Conservation (phyloP, 2,329 filamentous ascomycete genomes). For the Cladosporium austrohemisphaericum region DNA sequence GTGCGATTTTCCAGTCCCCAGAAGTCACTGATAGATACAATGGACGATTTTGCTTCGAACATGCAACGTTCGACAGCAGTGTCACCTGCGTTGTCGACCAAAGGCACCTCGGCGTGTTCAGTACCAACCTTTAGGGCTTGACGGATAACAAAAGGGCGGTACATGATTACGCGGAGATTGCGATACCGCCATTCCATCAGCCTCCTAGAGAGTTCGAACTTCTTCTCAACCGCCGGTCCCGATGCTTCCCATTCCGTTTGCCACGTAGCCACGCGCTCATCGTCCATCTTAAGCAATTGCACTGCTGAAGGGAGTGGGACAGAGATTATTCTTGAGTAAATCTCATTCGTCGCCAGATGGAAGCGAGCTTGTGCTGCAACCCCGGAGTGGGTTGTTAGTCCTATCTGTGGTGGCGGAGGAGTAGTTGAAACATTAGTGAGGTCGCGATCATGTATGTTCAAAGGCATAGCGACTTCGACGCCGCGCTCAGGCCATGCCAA, state of each 20-base stretch:
- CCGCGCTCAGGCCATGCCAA: conserved; percentile 44
- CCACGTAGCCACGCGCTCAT: conserved; percentile 40
- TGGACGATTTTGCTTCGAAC: conserved; percentile 40
- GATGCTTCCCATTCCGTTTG: conserved; percentile 36
- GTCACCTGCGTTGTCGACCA: conserved; percentile 19
- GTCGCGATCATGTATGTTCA: conserved; percentile 46
- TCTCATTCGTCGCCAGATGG: conserved; percentile 43
- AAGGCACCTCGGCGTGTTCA: conserved; percentile 5
- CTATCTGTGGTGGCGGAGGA: conserved; percentile 18
- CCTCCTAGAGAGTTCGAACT: conserved; percentile 40
- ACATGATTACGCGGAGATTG: conserved; percentile 49
- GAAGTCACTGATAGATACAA: conserved; percentile 38
- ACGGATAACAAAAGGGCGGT: conserved; percentile 45
- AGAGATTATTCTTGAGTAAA: conserved; percentile 47
- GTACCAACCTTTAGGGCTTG: conserved; percentile 29
- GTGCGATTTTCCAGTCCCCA: conserved; percentile 39
- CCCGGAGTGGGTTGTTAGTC: conserved; percentile 43
- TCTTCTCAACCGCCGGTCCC: conserved; percentile 29
- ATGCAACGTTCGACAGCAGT: conserved; percentile 38
- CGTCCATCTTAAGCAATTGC: conserved; percentile 42
- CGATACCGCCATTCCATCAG: conserved; percentile 45
- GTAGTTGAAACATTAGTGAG: conserved; percentile 31
- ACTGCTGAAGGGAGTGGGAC: conserved; percentile 40
- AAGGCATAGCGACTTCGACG: conserved; percentile 42
- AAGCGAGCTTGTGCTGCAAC: conserved; percentile 45